phyloP scores from a whole-genome alignment of 352 stramenopile genomes.

The Globisporangium sylvaticum region DNA sequence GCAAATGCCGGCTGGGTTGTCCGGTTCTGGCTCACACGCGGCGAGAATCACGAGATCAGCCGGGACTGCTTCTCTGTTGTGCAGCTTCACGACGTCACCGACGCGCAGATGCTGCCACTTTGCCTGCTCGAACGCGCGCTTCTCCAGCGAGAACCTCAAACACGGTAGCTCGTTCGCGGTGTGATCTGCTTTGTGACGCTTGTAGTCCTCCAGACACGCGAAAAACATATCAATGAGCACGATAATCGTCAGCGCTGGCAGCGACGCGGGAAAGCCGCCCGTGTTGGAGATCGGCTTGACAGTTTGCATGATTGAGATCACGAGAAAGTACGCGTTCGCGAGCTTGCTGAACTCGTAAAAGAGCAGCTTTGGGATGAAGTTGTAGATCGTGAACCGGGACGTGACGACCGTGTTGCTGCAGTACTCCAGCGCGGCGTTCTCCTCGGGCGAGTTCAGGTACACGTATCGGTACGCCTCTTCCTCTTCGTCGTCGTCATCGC shows the following conservation, averaged over 20 bases:
- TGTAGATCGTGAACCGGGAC: slow-evolving; percentile 89
- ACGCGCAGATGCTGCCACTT: slow-evolving; percentile 81
- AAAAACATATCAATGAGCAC: slow-evolving; percentile 93
- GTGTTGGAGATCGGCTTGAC: slow-evolving; percentile 92
- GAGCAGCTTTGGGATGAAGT: slow-evolving; percentile 89
- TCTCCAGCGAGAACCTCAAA: slow-evolving; percentile 28
- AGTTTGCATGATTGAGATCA: slow-evolving; percentile 90
- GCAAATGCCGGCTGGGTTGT: slow-evolving; percentile 73
- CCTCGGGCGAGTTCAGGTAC: slow-evolving; percentile 60
- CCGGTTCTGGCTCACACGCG: slow-evolving; percentile 66
- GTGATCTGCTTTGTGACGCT: slow-evolving; percentile 85
- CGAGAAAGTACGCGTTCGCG: slow-evolving; percentile 93
- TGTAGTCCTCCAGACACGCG: slow-evolving; percentile 88
- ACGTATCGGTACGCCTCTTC: slow-evolving; percentile 61
- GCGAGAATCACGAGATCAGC: slow-evolving; percentile 87
- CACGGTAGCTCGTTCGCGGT: slow-evolving; percentile 81
- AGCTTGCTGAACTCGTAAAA: slow-evolving; percentile 90
- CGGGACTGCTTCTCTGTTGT: slow-evolving; percentile 82
- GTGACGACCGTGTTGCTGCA: slow-evolving; percentile 84
- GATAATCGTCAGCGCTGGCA: slow-evolving; percentile 91
- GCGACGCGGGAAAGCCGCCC: slow-evolving; percentile 83
- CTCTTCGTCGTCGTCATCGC: slow-evolving; percentile 20
- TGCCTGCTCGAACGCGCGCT: slow-evolving; percentile 49
- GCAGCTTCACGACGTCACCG: slow-evolving; percentile 88
- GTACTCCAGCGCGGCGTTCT: slow-evolving; percentile 59